Percentiles rank a stretch among this genome's conserved stretches.
Conservation (phyloP, 495 filamentous ascomycete genomes). For the Halenospora varia region DNA sequence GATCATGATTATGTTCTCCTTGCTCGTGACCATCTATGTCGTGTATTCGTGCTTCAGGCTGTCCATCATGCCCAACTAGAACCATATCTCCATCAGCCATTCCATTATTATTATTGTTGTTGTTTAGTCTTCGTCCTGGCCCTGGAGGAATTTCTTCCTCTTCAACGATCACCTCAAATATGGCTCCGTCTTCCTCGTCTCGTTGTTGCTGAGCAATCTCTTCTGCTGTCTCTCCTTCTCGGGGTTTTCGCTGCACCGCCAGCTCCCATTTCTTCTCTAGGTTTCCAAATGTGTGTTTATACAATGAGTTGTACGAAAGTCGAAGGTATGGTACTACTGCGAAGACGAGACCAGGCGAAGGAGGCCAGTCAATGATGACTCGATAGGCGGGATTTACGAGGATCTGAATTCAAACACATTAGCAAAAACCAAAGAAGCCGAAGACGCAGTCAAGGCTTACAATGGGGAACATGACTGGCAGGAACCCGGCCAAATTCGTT, state of each 20-base stretch:
- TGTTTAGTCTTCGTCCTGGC: background rate
- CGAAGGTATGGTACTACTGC: conserved; percentile 61
- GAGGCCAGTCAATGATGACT: conserved; percentile 54
- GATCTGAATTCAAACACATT: conserved; percentile 5
- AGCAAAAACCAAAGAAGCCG: conserved; percentile 32
- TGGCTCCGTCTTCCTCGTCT: conserved; percentile 30
- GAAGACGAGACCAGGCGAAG: conserved; percentile 58
- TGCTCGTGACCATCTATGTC: conserved; percentile 17
- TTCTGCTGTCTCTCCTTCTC: conserved; percentile 31
- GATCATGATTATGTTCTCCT: conserved; percentile 18
- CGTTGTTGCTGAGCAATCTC: conserved; percentile 37
- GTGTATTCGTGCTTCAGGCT: conserved; percentile 15
- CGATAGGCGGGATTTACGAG: conserved; percentile 8
- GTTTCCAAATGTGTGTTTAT: conserved; percentile 51
- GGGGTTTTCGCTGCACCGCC: conserved; percentile 55
- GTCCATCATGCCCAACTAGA: no score
- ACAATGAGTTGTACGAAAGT: conserved; percentile 54
- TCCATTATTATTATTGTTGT: conserved; percentile 18
- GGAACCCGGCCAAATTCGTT: conserved; percentile 51
- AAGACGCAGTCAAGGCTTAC: conserved; percentile 52
- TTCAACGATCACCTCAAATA: conserved; percentile 30
- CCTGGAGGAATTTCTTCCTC: background rate
- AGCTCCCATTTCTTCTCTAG: conserved; percentile 59
- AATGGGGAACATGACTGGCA: conserved; percentile 62
- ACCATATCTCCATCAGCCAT: no score